Evolutionary conservation across 306 rosid species (phyloP), one percentile per base, ranked within the genome.

Genomic region (Prunus mongolica): DNA sequence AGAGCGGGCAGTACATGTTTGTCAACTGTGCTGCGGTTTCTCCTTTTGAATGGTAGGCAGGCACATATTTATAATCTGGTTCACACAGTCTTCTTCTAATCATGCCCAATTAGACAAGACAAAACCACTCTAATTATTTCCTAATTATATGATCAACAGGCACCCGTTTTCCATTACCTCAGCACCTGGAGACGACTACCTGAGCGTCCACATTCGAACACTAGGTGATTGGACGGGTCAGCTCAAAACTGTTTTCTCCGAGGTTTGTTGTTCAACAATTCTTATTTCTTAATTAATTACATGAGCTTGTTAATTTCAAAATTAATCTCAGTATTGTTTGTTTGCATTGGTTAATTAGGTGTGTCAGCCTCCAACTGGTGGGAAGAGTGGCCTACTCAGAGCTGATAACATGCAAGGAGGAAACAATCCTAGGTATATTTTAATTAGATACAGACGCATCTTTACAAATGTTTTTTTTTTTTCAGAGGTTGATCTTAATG

Each of bases 81-180:
- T 8, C 70, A 28, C 44, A 44, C 12, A 0, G 18, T 65, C 22
- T 62, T 62, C 67, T 62, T 62, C 67, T 62, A 15, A 28, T 30
- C 67, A 8, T 62, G 67, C 4, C 25, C 12, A 19, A 64, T 32
- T 16, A 64, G 16, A 65, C 46, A 10, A 3, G 18, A 8, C 6
- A 19, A 18, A 8, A 5, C 38, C 67, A 63, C 13, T 27, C 16
- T 34, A 32, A 30, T 65, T 18, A 70, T 52, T 18, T 16, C 27
- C 38, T 41, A 34, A 64, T 13, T 41, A 25, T 13, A 20, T 32
- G 3, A 6, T 20, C 6, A 11, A 28, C 84, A 87, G 91, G 91
- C 91, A 88, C 68, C 91, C 91, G 27, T 88, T 88, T 76, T 88
- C 91, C 20, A 88, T 88, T 9, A 88, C 91, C 28, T 88, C 91